These are phyloP conservation scores for Eleusine indica DNA, from an alignment of 176 grass and related monocot genomes.

Conservation along the genomic window DNA sequence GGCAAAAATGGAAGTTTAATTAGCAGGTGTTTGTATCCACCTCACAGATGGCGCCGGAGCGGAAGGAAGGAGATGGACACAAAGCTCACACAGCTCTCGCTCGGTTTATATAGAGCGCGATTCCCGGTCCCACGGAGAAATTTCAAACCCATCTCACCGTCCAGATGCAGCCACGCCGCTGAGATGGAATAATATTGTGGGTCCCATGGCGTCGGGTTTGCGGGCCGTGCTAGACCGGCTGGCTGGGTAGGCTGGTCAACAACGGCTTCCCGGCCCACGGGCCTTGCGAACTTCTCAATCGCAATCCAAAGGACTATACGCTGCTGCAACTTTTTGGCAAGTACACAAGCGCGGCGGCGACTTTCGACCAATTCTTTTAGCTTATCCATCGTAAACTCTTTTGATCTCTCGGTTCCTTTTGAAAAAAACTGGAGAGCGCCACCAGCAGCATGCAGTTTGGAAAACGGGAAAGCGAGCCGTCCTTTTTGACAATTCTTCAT, in stretches of 20 bases:
- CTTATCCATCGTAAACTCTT: constrained; percentile 18
- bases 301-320: background rate
- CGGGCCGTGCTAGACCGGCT: background rate
- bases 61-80: background rate
- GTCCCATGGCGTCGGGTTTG: background rate
- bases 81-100: background rate
- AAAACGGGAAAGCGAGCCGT: constrained; percentile 16
- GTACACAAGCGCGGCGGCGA: constrained; percentile 10
- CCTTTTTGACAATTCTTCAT: background rate
- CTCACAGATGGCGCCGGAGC: background rate
- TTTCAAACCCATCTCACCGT: constrained; percentile 35
- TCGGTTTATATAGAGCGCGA: constrained; percentile 28
- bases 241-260: constrained; percentile 35
- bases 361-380: constrained; percentile 6
- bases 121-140: constrained; percentile 20
- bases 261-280: constrained; percentile 47
- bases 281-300: background rate
- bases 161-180: constrained; percentile 31
- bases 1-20: background rate
- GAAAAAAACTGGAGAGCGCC: background rate
- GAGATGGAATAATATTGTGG: background rate
- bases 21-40: background rate
- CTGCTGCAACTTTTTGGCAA: background rate
- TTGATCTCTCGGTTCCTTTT: background rate
- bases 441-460: background rate